These are phyloP conservation scores for Antarctomyces pellizariae DNA, from an alignment of 495 filamentous ascomycete genomes.

Conservation along the genomic window DNA sequence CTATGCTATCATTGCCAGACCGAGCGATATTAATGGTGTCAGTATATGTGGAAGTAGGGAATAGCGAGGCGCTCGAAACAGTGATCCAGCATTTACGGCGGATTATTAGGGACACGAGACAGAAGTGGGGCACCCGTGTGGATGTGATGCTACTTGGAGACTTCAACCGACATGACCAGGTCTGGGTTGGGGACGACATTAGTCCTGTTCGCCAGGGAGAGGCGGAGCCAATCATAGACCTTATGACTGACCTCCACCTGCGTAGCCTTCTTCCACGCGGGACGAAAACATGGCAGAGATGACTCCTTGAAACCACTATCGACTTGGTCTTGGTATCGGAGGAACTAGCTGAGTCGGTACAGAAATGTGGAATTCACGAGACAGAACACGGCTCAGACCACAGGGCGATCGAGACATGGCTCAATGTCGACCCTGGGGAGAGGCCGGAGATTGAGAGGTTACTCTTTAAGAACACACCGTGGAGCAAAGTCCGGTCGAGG, in stretches of 20 bases:
- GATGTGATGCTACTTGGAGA: constrained; percentile 11
- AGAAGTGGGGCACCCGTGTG: not conserved
- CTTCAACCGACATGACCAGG: constrained; percentile 16
- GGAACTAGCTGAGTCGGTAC: constrained; percentile 6
- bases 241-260: constrained; percentile 13
- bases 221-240: constrained; percentile 14
- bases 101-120: not conserved
- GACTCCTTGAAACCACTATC: constrained; percentile 11
- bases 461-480: constrained; percentile 14
- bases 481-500: constrained; percentile 3
- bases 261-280: constrained; percentile 13
- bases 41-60: constrained; percentile 1
- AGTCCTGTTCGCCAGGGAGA: constrained; percentile 12
- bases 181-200: constrained; percentile 15
- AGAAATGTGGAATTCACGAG: constrained; percentile 11
- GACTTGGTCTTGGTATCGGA: constrained; percentile 11
- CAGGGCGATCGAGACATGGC: constrained; percentile 11
- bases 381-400: constrained; percentile 16
- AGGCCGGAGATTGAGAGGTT: constrained; percentile 8
- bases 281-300: constrained; percentile 3
- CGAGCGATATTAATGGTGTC: constrained; percentile 10
- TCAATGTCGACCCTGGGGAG: constrained; percentile 5
- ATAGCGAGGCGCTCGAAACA: not conserved
- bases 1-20: constrained; percentile 9
- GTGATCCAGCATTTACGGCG: constrained; percentile 8